phyloP scores from a whole-genome alignment of 2,329 filamentous ascomycete genomes.

The Arthrobotrys megalospora region DNA sequence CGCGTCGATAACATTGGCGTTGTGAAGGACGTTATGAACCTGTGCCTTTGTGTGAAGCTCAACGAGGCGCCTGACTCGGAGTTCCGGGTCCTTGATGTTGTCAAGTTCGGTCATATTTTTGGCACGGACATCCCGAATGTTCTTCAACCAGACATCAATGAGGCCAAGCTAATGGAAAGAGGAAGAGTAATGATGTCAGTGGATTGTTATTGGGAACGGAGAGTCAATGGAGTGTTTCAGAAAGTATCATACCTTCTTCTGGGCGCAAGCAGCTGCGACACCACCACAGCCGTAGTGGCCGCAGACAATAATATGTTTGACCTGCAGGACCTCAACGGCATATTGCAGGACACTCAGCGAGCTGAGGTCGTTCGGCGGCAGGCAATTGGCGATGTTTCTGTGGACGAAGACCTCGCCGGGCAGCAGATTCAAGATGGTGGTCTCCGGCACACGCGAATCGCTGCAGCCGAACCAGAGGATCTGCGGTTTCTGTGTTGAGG shows the following conservation, averaged over 20 bases:
- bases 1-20: constrained; percentile 79
- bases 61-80: constrained; percentile 75
- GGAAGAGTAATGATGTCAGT: constrained; percentile 20
- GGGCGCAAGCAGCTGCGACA: constrained; percentile 74
- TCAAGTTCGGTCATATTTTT: constrained; percentile 79
- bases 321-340: constrained; percentile 79
- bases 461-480: constrained; percentile 88
- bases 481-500: constrained; percentile 67
- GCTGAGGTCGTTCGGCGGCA: constrained; percentile 82
- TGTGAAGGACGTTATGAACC: constrained; percentile 78
- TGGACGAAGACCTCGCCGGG: constrained; percentile 90
- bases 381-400: constrained; percentile 90
- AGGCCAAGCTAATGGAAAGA: constrained; percentile 69
- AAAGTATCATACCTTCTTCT: constrained; percentile 64
- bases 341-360: constrained; percentile 83
- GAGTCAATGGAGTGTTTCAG: neutral
- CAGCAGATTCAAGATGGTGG: constrained; percentile 81
- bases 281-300: constrained; percentile 79
- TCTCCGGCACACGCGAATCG: constrained; percentile 87
- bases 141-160: constrained; percentile 75
- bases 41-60: constrained; percentile 83
- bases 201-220: neutral
- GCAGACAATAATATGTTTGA: constrained; percentile 79
- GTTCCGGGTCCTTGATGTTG: constrained; percentile 73
- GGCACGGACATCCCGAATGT: constrained; percentile 69